Evolutionary conservation across 2,329 filamentous ascomycete species (phyloP).

Genomic region (Ceratocystis alfenasii): DNA sequence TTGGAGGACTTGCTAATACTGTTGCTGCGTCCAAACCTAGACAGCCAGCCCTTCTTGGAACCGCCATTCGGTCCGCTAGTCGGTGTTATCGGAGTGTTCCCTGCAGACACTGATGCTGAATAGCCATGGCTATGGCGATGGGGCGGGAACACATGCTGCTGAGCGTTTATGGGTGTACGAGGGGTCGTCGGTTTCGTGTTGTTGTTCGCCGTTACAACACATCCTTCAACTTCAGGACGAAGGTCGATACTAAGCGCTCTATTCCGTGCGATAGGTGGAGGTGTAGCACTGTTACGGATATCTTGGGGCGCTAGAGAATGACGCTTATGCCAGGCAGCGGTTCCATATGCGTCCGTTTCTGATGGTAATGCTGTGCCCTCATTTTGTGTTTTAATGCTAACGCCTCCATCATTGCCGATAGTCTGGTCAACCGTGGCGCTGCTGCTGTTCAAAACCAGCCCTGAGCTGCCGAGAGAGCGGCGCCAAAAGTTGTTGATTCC

Average conservation of each 20-base stretch:
- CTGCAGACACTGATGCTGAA: conserved; percentile 13
- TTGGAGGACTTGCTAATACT: conserved; percentile 17
- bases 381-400: conserved; percentile 20
- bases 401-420: conserved; percentile 17
- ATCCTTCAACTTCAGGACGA: neutral
- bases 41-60: conserved; percentile 21
- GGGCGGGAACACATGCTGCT: conserved; percentile 15
- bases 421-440: conserved; percentile 22
- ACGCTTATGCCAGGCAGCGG: conserved; percentile 33
- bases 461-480: conserved; percentile 35
- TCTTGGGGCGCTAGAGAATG: conserved; percentile 30
- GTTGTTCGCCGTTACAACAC: conserved; percentile 5
- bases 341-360: conserved; percentile 29
- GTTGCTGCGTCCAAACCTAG: conserved; percentile 21
- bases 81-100: conserved; percentile 12
- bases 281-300: conserved; percentile 40
- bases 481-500: conserved; percentile 42
- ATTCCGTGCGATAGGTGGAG: conserved; percentile 44
- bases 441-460: conserved; percentile 21
- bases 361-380: conserved; percentile 18
- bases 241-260: conserved; percentile 23
- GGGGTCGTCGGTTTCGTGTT: conserved; percentile 11
- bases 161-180: conserved; percentile 12
- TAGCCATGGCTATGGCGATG: conserved; percentile 13
- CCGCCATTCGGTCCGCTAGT: conserved; percentile 12